Base-by-base conservation (phyloP, 1,139 yeast genomes). In the Casaregolazyma lundiana region DNA sequence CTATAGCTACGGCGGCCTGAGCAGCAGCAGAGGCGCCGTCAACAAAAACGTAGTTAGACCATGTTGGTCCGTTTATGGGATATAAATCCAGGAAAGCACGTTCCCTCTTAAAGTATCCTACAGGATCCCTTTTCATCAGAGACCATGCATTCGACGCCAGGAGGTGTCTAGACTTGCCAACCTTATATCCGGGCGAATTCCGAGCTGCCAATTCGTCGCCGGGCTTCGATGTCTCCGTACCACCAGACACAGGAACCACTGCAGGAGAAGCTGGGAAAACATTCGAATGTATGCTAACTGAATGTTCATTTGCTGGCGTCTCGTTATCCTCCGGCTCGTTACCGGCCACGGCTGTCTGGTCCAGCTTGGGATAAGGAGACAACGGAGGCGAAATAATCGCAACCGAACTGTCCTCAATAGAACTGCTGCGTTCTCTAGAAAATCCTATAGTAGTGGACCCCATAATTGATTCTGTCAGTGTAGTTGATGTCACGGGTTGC, bases 51-150 rank as follows among this genome's bases (percentile, higher is more conserved):
- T 56, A 56, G 46, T 58, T 57, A 18, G 62, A 54, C 66, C 65
- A 62, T 5, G 65, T 58, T 22, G 64, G 65, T 2, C 64, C 59
- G 48, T 58, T 55, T 37, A 55, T 38, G 4, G 66, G 64, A 41
- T 64, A 64, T 46, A 64, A 45, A 17, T 54, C 60, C 35, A 63
- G 53, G 39, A 57, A 53, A 9, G 54, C 52, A 39, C 60, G 61
- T 48, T 64, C 65, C 38, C 60, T 57, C 39, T 53, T 51, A 50
- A 51, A 56, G 45, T 61, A 62, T 41, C 55, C 54, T 20, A 55
- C 60, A 2, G 67, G 67, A 44, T 62, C 59, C 16, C 54, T 40
- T 46, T 53, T 50, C 41, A 61, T 47, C 6, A 57, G 45, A 34
- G 60, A 50, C 67, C 67, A 64, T 6, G 59, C 60, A 29, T 45